Base-by-base conservation (phyloP, 192 early-diverging fungal species). In the Backusella parvicylindrica region DNA sequence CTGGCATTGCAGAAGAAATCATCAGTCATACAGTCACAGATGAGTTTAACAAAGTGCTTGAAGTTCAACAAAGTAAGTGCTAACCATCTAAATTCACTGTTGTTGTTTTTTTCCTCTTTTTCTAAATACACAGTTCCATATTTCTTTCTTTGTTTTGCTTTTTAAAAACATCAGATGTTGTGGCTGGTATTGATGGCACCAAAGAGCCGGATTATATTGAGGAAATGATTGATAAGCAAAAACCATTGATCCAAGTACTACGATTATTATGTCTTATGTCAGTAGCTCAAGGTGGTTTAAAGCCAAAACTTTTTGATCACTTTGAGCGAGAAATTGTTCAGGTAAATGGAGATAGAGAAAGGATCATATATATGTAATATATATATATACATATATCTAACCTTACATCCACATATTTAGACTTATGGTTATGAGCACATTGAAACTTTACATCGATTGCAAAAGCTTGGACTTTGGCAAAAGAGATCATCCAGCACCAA, bases 391-490 rank as follows among this genome's bases (percentile, higher is more conserved):
- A 47, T 41, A 26, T 63, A 74, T 49, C 13, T 18, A 21, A 49
- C n/a, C 15, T 1, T 1, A 9, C 40, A 5, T 11, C 8, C 12
- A 3, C 40, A 1, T 12, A 1, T 1, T n/a, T 70, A 96, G 82
- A 92, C 97, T 0, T 99, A 98, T 87, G 97, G 97, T 15, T 91
- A 91, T 78, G 88, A 93, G 72, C 97, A 99, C 74, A 82, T 96
- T 43, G 81, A 94, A 16, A 99, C 97, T 1, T 79, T 99, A 16
- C 89, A 95, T 75, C 93, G 95, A 72, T 79, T 99, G 38, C 81
- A 82, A 31, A 82, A 83, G 6, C 83, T 89, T 21, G 92, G 93
- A 0, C 83, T 99, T 68, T 77, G 94, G 63, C 79, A 84, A 53
- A 82, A 86, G 49, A 81, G 87, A 56, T 77, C 82, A 23, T 49